A percentile compares a stretch with the other conserved stretches of the same genome.
Conservation (phyloP, 768 basidiomycete species). For the Pleurotus ostreatus region DNA sequence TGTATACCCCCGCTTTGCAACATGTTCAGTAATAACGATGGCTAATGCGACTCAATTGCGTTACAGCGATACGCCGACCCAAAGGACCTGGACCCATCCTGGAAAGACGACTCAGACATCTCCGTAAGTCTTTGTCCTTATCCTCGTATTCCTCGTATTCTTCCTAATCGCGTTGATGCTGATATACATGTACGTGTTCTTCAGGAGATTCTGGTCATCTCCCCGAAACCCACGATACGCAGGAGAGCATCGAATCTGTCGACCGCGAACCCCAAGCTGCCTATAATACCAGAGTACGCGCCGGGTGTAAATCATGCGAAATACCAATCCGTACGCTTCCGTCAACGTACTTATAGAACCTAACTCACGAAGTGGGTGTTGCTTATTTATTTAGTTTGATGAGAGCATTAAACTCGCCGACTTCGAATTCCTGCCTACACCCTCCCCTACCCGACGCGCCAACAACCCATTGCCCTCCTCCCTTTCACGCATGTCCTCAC, state of each 20-base stretch:
- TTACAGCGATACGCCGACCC: not conserved
- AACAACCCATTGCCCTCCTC: not conserved
- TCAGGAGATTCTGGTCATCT: not conserved
- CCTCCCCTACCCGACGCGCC: not conserved
- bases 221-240: not conserved
- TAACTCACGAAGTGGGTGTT: not conserved
- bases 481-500: not conserved
- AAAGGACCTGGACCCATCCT: not conserved
- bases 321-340: not conserved
- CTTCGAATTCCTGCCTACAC: conserved; percentile 2
- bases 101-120: not conserved
- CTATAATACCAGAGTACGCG: not conserved
- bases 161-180: too few species aligned
- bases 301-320: not conserved
- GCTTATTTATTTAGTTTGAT: not conserved
- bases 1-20: not conserved
- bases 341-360: too few species aligned
- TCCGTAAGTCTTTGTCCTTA: not conserved
- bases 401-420: not conserved
- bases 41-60: too few species aligned
- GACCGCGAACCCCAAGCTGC: not conserved
- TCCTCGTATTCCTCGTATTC: too few species aligned
- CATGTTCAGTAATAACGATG: too few species aligned
- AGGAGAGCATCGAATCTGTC: not conserved
- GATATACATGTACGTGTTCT: not conserved